A percentile compares a stretch with the other conserved stretches of the same genome.
phyloP scores from a whole-genome alignment of 1,284 basidiomycete genomes.

The Hymenochaete sp. region DNA sequence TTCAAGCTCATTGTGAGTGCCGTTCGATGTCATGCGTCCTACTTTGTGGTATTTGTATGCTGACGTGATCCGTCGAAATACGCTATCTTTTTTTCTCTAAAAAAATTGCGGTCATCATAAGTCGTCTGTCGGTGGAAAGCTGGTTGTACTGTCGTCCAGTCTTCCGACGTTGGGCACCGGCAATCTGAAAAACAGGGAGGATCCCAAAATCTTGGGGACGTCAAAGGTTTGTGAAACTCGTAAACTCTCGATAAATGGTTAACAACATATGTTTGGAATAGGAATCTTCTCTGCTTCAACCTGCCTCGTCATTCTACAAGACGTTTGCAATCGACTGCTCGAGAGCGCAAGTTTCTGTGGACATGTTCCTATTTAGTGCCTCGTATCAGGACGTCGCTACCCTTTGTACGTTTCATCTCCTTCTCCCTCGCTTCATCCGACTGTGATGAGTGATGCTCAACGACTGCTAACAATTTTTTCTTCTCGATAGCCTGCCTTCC shows the following conservation, averaged over 20 bases:
- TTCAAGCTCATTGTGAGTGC: constrained; percentile 81
- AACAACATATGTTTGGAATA: constrained; percentile 23
- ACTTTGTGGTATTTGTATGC: constrained; percentile 3
- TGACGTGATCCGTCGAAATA: too few relatives aligned
- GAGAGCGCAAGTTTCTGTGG: constrained; percentile 92
- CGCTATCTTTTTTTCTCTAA: constrained; percentile 10
- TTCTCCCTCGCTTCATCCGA: constrained; percentile 15
- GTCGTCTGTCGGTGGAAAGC: constrained; percentile 92
- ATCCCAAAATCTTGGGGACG: constrained; percentile 93
- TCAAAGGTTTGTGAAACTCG: constrained; percentile 54
- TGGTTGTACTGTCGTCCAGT: constrained; percentile 82
- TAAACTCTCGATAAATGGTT: constrained; percentile 2
- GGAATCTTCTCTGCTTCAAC: constrained; percentile 83
- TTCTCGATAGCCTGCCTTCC: constrained; percentile 71
- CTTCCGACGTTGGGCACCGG: constrained; percentile 88
- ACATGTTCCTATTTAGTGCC: constrained; percentile 97
- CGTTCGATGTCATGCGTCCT: background rate
- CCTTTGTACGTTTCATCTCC: constrained; percentile 44
- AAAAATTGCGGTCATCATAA: constrained; percentile 23
- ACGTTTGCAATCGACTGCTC: constrained; percentile 99
- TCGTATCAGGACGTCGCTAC: constrained; percentile 95
- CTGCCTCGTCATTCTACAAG: constrained; percentile 95
- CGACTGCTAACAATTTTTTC: too few relatives aligned
- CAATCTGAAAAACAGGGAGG: constrained; percentile 91
- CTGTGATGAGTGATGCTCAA: too few relatives aligned